Conservation (phyloP, 495 filamentous ascomycete genomes). For the Elaphomyces granulatus region DNA sequence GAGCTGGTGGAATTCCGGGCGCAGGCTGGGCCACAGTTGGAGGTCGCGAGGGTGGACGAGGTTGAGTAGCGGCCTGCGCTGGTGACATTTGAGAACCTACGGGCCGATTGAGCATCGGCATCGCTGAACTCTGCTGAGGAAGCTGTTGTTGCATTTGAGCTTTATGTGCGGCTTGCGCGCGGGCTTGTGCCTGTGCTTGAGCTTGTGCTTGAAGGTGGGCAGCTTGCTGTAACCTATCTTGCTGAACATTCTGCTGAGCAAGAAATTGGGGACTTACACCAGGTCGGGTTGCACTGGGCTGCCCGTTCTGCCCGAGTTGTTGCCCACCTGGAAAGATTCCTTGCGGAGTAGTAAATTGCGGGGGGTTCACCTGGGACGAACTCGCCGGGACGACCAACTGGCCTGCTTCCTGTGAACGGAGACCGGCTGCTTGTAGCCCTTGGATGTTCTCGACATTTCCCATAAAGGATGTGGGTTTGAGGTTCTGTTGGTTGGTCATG, state of each 20-base stretch:
- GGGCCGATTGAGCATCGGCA: constrained; percentile 46
- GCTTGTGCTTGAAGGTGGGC: constrained; percentile 23
- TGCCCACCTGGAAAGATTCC: constrained; percentile 26
- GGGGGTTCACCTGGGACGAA: constrained; percentile 34
- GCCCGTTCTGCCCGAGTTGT: constrained; percentile 23
- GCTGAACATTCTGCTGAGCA: constrained; percentile 27
- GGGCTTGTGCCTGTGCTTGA: constrained; percentile 26
- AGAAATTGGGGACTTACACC: constrained; percentile 29
- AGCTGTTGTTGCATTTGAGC: constrained; percentile 30
- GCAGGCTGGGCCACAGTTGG: constrained; percentile 22
- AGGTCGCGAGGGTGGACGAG: constrained; percentile 25
- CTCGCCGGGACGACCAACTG: constrained; percentile 54
- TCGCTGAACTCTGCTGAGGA: constrained; percentile 37
- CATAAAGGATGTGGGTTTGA: constrained; percentile 35
- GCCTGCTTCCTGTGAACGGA: constrained; percentile 49
- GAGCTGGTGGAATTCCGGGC: constrained; percentile 13
- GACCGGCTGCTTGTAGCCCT: constrained; percentile 46
- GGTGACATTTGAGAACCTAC: constrained; percentile 38
- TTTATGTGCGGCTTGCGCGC: constrained; percentile 32
- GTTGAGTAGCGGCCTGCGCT: constrained; percentile 23
- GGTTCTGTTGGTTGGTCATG: constrained; percentile 21
- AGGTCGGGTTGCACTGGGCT: constrained; percentile 24
- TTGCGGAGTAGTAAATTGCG: constrained; percentile 20
- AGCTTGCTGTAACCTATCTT: constrained; percentile 20
- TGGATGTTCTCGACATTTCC: constrained; percentile 41